Conservation (phyloP, 2,329 filamentous ascomycete species). For the Venturia oleaginea region DNA sequence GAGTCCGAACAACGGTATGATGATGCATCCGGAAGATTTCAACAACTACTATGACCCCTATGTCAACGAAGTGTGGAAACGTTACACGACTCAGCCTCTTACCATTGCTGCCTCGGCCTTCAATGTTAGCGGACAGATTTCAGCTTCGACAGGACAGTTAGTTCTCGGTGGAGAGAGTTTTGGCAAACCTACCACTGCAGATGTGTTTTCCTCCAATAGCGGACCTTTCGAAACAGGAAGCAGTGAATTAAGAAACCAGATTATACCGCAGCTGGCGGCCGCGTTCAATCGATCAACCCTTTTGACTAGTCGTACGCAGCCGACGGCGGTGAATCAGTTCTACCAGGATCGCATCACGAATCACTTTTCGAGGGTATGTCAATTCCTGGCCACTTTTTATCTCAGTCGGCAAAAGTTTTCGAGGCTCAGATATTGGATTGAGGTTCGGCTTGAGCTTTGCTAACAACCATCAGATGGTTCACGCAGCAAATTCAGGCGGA, state of each 20-base stretch:
- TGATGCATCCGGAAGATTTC: constrained; percentile 39
- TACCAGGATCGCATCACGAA: constrained; percentile 33
- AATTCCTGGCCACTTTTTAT: not conserved
- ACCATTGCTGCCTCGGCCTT: constrained; percentile 2
- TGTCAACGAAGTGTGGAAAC: constrained; percentile 42
- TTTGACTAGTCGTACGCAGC: constrained; percentile 35
- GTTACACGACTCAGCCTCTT: constrained; percentile 47
- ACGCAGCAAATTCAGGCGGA: constrained; percentile 49
- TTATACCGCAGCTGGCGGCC: constrained; percentile 65
- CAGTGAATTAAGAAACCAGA: constrained; percentile 40
- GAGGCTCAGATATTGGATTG: not conserved
- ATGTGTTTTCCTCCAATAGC: constrained; percentile 59
- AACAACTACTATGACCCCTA: constrained; percentile 44
- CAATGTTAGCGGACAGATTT: constrained; percentile 44
- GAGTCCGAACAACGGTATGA: constrained; percentile 37
- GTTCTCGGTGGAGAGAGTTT: constrained; percentile 44
- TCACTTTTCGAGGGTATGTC: constrained; percentile 44
- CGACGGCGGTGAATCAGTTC: constrained; percentile 25
- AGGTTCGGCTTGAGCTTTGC: not conserved
- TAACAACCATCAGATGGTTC: constrained; percentile 37
- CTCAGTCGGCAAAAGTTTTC: not conserved
- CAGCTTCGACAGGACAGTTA: constrained; percentile 38
- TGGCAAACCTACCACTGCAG: constrained; percentile 45
- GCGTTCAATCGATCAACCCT: constrained; percentile 68
- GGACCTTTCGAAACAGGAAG: constrained; percentile 47